phyloP scores from a whole-genome alignment of 805 yeast species.

The Pichia deserticola region DNA sequence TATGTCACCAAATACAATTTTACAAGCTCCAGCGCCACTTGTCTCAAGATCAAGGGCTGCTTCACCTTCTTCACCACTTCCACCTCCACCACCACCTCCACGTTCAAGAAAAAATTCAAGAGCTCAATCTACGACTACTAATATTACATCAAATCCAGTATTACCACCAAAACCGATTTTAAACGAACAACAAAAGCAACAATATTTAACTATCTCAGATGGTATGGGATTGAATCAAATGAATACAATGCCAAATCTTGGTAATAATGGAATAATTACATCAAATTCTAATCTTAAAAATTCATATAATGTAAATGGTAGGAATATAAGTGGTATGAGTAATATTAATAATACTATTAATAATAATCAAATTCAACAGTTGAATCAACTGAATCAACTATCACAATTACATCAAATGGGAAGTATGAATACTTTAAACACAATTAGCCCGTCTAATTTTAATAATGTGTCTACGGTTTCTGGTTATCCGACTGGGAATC shows the following conservation, averaged over 20 bases:
- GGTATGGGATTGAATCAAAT: background rate
- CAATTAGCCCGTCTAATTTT: too few species aligned
- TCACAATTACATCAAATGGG: background rate
- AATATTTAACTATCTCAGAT: conserved; percentile 17
- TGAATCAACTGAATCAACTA: conserved; percentile 1
- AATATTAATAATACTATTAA: background rate
- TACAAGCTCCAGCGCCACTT: conserved; percentile 16
- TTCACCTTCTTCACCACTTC: conserved; percentile 14
- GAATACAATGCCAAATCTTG: background rate
- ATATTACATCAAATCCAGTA: conserved; percentile 13
- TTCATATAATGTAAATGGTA: background rate
- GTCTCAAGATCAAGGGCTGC: conserved; percentile 19
- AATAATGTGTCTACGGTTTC: too few species aligned
- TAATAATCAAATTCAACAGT: background rate
- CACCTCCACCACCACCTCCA: conserved; percentile 27
- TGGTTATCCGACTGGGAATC: too few species aligned
- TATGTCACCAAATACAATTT: background rate
- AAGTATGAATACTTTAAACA: background rate
- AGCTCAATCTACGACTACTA: conserved; percentile 9
- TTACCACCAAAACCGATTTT: conserved; percentile 27
- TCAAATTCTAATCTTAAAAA: background rate
- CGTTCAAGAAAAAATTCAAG: conserved; percentile 22
- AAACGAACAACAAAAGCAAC: conserved; percentile 23
- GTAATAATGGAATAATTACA: background rate
- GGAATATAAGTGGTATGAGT: background rate